A percentile compares a stretch with the other conserved stretches of the same genome.
Evolutionary conservation across 768 basidiomycete genomes (phyloP).

Genomic region (Rhodotorula toruloides): DNA sequence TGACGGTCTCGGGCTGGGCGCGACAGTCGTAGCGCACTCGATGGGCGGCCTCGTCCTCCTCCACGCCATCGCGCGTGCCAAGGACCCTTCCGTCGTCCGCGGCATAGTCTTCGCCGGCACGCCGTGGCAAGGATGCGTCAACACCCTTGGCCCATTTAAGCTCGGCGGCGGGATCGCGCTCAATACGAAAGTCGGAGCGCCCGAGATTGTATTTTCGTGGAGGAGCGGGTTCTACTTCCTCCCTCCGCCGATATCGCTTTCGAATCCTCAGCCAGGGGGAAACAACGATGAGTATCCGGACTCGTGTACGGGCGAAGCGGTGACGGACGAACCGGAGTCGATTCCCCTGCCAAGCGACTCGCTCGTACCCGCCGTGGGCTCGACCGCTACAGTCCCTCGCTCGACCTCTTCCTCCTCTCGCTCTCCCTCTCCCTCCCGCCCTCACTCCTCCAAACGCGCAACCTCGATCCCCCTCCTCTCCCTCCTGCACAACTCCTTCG

Average conservation of each 20-base stretch:
- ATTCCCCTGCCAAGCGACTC: not conserved
- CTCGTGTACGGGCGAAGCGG: not conserved
- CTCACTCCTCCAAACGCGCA: not conserved
- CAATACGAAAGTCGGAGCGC: conserved; percentile 19
- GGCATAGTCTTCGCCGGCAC: conserved; percentile 36
- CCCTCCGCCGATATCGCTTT: not conserved
- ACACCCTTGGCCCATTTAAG: conserved; percentile 33
- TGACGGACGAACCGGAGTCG: not conserved
- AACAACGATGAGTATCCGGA: not conserved
- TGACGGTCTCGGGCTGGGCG: conserved; percentile 17
- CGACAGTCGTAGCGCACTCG: conserved; percentile 32
- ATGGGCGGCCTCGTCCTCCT: conserved; percentile 41
- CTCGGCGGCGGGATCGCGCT: conserved; percentile 17
- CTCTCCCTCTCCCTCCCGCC: not conserved
- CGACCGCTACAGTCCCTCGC: not conserved
- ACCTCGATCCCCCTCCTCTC: conserved; percentile 3
- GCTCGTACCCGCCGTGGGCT: not conserved
- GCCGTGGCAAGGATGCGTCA: conserved; percentile 34
- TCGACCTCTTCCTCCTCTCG: not conserved
- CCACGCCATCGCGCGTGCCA: conserved; percentile 26
- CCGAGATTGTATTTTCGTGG: conserved; percentile 6
- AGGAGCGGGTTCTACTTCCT: conserved; percentile 9
- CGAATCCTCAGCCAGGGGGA: not conserved
- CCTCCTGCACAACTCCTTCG: conserved; percentile 34
- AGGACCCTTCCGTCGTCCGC: conserved; percentile 34